Evolutionary conservation across 495 filamentous ascomycete genomes (phyloP).

Genomic region (Talaromyces liani): DNA sequence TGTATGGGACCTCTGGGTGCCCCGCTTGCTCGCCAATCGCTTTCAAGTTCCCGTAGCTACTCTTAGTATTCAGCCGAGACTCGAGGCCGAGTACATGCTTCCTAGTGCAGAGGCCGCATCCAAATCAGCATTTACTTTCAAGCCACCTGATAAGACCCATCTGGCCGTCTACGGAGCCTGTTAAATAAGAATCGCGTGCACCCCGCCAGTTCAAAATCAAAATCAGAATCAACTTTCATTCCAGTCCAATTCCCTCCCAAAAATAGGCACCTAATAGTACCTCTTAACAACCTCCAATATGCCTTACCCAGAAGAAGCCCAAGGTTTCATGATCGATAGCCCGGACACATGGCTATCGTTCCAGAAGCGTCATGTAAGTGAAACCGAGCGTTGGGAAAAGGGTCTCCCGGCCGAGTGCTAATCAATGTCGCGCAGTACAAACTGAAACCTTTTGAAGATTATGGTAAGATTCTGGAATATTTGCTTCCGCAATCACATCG

Average conservation of each 20-base stretch:
- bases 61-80: background rate
- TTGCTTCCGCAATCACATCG: background rate
- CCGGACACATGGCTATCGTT: slow-evolving; percentile 54
- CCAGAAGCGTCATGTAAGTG: slow-evolving; percentile 54
- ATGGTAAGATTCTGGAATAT: slow-evolving; percentile 27
- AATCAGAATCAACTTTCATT: background rate
- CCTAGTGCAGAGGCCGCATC: background rate
- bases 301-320: slow-evolving; percentile 70
- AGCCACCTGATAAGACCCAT: background rate
- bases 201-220: background rate
- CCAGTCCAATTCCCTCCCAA: background rate
- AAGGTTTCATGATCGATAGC: slow-evolving; percentile 64
- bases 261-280: background rate
- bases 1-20: background rate
- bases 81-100: background rate
- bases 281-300: slow-evolving; percentile 31
- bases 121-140: background rate
- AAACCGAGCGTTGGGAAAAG: background rate
- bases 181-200: background rate
- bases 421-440: slow-evolving; percentile 47
- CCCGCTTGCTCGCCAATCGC: slow-evolving; percentile 1
- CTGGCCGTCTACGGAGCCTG: background rate
- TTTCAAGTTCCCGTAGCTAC: background rate
- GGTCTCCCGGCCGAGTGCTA: background rate
- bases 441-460: slow-evolving; percentile 67